Conservation (phyloP, 2,329 filamentous ascomycete genomes). For the Corinectria fuckeliana region DNA sequence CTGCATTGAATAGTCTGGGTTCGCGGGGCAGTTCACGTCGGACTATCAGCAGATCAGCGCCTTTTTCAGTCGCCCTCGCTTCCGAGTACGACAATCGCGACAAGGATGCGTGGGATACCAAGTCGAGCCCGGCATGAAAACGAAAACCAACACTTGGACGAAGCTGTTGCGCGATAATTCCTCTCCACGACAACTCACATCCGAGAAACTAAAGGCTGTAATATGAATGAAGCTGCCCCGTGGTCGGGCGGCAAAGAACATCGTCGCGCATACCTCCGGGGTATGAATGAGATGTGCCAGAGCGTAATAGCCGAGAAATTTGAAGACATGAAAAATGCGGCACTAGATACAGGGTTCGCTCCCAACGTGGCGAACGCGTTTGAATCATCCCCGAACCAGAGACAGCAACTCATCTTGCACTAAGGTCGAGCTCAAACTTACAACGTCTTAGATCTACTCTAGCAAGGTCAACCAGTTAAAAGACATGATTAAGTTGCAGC, state of each 20-base stretch:
- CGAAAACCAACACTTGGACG: constrained; percentile 20
- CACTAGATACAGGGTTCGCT: constrained; percentile 14
- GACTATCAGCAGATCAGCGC: too few relatives aligned
- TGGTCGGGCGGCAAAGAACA: constrained; percentile 12
- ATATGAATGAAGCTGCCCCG: constrained; percentile 11
- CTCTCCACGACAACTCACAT: constrained; percentile 13
- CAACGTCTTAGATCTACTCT: constrained; percentile 55
- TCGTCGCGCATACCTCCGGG: constrained; percentile 18
- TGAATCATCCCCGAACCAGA: constrained; percentile 23
- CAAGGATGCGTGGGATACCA: constrained; percentile 17
- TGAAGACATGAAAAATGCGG: constrained; percentile 12
- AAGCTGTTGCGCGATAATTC: constrained; percentile 23
- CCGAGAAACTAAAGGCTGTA: not conserved
- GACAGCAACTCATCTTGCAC: constrained; percentile 16
- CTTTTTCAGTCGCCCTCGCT: constrained; percentile 19
- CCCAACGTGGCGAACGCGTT: constrained; percentile 1
- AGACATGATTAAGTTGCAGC: too few relatives aligned
- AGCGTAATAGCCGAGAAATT: not conserved
- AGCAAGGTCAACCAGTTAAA: too few relatives aligned
- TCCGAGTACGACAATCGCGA: constrained; percentile 21
- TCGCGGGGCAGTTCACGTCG: too few relatives aligned
- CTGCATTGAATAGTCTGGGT: too few relatives aligned
- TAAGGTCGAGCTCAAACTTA: constrained; percentile 11
- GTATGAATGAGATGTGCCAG: constrained; percentile 17
- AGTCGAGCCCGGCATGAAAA: constrained; percentile 21